Conservation (phyloP, 176 grass and related monocot species). For the Triticum aestivum region IWGSC_CS_RefSeq_v2.1 NC_057799.1:102569816-102570315, state of each 20-base stretch:
- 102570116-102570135: background rate
- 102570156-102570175: background rate
- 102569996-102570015: constrained; percentile 28
- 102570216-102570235: too few relatives aligned
- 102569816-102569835: background rate
- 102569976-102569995: constrained; percentile 5
- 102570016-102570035: constrained; percentile 17
- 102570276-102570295: background rate
- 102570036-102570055: background rate
- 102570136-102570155: background rate
- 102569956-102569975: constrained; percentile 1
- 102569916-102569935: constrained; percentile 16
- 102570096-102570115: background rate
- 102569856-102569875: background rate
- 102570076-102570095: background rate
- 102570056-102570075: background rate
- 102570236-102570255: background rate
- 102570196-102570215: background rate
- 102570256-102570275: background rate
- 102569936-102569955: background rate
- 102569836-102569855: background rate
- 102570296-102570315: background rate
- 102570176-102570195: background rate
- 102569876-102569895: background rate
- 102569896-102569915: constrained; percentile 11